Conservation (phyloP, 2,329 filamentous ascomycete species). For the Trichoderma polysporum region DNA sequence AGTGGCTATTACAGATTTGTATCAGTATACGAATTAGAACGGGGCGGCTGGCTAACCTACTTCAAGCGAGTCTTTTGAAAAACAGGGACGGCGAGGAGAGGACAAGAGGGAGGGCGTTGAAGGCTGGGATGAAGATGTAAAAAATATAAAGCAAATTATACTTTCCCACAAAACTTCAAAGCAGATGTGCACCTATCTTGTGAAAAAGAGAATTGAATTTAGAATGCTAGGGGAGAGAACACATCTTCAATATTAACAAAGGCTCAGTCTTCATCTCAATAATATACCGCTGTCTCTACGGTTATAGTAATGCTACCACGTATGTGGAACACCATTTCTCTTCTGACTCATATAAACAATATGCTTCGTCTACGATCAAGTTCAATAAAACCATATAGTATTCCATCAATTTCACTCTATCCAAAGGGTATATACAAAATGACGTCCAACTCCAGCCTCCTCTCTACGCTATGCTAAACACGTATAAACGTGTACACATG, state of each 20-base stretch:
- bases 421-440: neutral
- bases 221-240: no score
- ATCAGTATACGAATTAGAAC: slow-evolving; percentile 15
- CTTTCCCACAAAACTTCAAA: neutral
- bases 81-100: neutral
- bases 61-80: neutral
- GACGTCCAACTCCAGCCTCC: neutral
- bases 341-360: no score
- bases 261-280: no score
- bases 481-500: neutral
- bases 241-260: no score
- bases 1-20: slow-evolving; percentile 6
- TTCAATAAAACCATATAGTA: no score
- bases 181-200: neutral
- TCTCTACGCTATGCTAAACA: neutral
- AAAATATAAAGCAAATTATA: neutral
- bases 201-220: neutral
- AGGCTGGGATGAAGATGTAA: neutral
- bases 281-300: no score
- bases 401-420: neutral
- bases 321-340: no score
- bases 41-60: neutral
- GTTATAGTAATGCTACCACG: no score
- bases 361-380: no score
- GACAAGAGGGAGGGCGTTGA: slow-evolving; percentile 6